phyloP scores from a whole-genome alignment of 257 asterid species.

The Paraleonurus japonicus region DNA sequence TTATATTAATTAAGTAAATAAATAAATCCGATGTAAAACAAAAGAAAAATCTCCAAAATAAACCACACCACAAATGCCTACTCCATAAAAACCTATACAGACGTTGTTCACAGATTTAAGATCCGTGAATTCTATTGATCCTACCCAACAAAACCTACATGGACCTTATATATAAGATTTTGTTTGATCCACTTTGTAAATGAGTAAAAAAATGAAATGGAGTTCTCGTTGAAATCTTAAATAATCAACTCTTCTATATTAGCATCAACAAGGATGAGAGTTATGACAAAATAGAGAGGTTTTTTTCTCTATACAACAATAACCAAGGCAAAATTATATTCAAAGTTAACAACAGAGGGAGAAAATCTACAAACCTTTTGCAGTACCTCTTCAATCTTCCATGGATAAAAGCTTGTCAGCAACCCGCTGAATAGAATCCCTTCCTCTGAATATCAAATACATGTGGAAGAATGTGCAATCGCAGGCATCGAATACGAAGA shows the following conservation, averaged over 20 bases:
- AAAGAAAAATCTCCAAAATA: background rate
- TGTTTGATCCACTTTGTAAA: background rate
- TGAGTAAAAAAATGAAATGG: too few species aligned
- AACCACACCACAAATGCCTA: background rate
- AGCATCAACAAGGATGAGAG: slow-evolving; percentile 7
- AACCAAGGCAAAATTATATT: slow-evolving; percentile 15
- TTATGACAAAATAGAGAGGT: background rate
- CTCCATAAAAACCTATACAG: too few species aligned
- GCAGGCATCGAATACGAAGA: slow-evolving; percentile 9
- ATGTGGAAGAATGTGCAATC: background rate
- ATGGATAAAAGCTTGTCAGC: background rate
- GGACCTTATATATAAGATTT: background rate
- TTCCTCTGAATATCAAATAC: slow-evolving; percentile 15
- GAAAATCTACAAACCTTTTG: slow-evolving; percentile 24
- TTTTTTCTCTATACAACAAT: slow-evolving; percentile 33
- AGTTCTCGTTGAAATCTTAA: background rate
- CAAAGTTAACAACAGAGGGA: slow-evolving; percentile 8
- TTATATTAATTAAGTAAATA: too few species aligned
- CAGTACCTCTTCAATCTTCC: slow-evolving; percentile 15
- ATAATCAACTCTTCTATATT: slow-evolving; percentile 1
- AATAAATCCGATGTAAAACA: background rate
- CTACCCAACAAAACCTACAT: background rate
- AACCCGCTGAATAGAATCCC: background rate
- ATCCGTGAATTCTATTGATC: background rate
- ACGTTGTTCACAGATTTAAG: background rate